Percentiles rank a stretch among this genome's conserved stretches.
phyloP scores from a whole-genome alignment of 192 early-diverging fungal genomes.

The Linnemannia hyalina region DNA sequence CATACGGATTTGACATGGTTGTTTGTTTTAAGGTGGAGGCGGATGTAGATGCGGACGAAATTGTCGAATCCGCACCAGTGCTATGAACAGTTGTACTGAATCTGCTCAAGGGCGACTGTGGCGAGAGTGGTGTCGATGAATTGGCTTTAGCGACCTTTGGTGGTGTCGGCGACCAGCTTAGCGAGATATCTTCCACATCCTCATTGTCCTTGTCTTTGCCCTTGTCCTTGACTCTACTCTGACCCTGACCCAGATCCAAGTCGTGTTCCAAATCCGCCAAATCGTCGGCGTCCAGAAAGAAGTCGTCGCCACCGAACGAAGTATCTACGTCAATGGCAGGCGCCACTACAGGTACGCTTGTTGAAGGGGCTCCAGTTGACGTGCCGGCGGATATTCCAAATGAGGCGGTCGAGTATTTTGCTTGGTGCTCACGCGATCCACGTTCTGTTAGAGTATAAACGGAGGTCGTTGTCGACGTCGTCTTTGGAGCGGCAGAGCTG shows the following conservation, averaged over 20 bases:
- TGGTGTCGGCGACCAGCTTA: constrained; percentile 24
- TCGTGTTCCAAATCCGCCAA: constrained; percentile 19
- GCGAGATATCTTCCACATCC: neutral
- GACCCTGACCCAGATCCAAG: constrained; percentile 6
- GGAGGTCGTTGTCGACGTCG: neutral
- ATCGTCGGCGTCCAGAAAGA: constrained; percentile 14
- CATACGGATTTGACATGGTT: neutral
- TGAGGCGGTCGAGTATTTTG: neutral
- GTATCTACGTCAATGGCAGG: neutral
- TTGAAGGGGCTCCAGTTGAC: neutral
- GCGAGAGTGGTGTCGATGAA: neutral
- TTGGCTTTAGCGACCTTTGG: neutral
- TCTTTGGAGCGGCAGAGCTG: neutral
- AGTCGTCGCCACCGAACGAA: constrained; percentile 22
- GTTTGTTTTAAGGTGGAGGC: neutral
- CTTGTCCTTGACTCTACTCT: neutral
- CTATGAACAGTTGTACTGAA: neutral
- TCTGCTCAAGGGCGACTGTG: constrained; percentile 1
- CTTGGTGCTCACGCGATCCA: neutral
- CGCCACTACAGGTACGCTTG: neutral
- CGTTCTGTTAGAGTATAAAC: neutral
- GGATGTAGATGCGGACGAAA: neutral
- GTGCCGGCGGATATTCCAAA: neutral
- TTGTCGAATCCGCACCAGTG: neutral
- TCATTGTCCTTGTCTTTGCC: neutral